Conservation (phyloP, 306 rosid species). For the Quercus rubra region DNA sequence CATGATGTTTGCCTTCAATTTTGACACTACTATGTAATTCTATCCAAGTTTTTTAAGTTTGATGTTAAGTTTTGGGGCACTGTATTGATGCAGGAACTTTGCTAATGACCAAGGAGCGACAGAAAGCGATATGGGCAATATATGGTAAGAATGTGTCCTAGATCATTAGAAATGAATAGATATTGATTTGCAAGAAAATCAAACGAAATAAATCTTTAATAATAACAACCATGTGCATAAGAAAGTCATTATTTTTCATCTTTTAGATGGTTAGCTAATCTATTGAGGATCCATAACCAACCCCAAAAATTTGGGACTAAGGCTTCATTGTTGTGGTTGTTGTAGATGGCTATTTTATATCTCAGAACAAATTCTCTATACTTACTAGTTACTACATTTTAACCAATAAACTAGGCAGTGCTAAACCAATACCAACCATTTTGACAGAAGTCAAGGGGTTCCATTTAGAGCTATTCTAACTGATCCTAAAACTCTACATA, state of each 20-base stretch:
- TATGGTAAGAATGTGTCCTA: constrained; percentile 50
- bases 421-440: too few relatives aligned
- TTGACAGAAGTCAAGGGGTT: too few relatives aligned
- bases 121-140: constrained; percentile 89
- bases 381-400: too few relatives aligned
- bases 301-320: too few relatives aligned
- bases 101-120: constrained; percentile 74
- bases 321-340: too few relatives aligned
- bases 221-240: neutral
- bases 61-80: neutral
- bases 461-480: too few relatives aligned
- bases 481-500: too few relatives aligned
- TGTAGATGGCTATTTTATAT: too few relatives aligned
- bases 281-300: too few relatives aligned
- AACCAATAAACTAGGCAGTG: too few relatives aligned
- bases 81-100: constrained; percentile 55
- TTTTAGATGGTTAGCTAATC: too few relatives aligned
- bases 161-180: neutral
- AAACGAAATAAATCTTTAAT: neutral
- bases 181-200: neutral
- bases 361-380: too few relatives aligned
- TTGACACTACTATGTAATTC: neutral
- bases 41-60: neutral
- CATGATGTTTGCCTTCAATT: neutral
- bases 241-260: neutral